These are phyloP conservation scores for Bipolaris gigantea DNA, from an alignment of 2,329 filamentous ascomycete genomes.

Conservation along the genomic window DNA sequence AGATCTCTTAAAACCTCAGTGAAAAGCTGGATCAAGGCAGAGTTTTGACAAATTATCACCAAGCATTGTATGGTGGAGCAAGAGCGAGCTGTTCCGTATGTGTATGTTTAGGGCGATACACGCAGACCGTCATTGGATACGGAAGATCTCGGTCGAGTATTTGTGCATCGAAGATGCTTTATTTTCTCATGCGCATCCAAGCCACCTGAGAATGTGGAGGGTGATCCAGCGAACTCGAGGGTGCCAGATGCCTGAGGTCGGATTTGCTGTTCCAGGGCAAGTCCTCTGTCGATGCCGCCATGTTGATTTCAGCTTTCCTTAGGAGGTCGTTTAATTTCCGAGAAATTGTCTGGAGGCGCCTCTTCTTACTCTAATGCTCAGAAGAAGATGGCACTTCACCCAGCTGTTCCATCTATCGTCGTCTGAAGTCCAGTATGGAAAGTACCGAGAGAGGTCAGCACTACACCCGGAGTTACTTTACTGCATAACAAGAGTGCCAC, in stretches of 20 bases:
- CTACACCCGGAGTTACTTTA: neutral
- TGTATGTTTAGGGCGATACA: neutral
- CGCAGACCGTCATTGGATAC: too few species aligned
- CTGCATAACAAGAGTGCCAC: neutral
- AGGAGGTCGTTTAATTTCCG: too few species aligned
- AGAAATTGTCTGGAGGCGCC: neutral
- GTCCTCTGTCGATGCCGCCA: neutral
- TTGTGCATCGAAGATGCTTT: neutral
- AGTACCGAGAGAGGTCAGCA: neutral
- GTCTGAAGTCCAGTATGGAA: neutral
- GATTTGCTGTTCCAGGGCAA: neutral
- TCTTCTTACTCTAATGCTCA: neutral
- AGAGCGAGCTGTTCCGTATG: neutral
- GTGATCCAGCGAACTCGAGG: neutral
- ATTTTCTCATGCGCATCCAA: neutral
- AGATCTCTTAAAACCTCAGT: too few species aligned
- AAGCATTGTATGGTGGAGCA: neutral
- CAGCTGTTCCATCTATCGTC: too few species aligned
- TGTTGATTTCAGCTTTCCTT: neutral
- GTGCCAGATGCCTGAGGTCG: too few species aligned
- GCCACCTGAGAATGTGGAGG: neutral
- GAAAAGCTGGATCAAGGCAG: neutral
- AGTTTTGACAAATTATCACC: neutral
- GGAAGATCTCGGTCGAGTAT: neutral
- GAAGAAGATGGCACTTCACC: neutral